Base-by-base conservation (phyloP, 2,329 filamentous ascomycete genomes). In the Trichoderma endophyticum region DNA sequence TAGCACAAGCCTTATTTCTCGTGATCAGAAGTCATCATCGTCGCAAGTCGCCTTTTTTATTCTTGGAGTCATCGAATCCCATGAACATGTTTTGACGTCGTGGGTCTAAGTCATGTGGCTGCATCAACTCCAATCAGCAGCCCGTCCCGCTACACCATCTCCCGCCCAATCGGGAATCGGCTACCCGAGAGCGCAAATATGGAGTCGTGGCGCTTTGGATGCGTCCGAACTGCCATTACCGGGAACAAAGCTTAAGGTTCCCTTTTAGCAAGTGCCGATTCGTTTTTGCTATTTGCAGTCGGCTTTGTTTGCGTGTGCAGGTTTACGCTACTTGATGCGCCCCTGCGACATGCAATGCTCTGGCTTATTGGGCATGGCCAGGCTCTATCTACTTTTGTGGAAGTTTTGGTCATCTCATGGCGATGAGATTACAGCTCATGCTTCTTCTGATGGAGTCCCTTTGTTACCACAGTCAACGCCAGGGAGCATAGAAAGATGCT, bases 101-200 rank as follows among this genome's bases (percentile, higher is more conserved):
- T 32, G 67, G 43, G 66, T 62, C 34, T 51, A 70, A 68, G 71
- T 72, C 71, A 72, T 62, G 71, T 71, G 71, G 71, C 67, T 61
- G 9, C 24, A 34, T 56, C 12, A 18, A 39, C 14, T 28, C 68
- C 71, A 67, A 67, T 71, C n/a, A 71, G 62, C 39, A 26, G 18
- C 59, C n/a, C 24, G 39, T 6, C 30, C 28, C n/a, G 43, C 70
- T 57, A 71, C 68, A 64, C 34, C 56, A n/a, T n/a, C 15, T 28
- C 34, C 54, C 39, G 24, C 56, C n/a, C 48, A 70, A 70, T 70
- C 57, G 39, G 66, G 57, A 28, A 59, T 30, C 36, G 36, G 66
- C 39, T 26, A 28, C 28, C 57, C 43, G 57, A 36, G 32, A 62
- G 66, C 57, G 66, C 57, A 34, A 62, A 62, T 62, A 48, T 36